Conservation (phyloP, 1,139 yeast genomes). For the Nakaseomyces glabratus region DNA sequence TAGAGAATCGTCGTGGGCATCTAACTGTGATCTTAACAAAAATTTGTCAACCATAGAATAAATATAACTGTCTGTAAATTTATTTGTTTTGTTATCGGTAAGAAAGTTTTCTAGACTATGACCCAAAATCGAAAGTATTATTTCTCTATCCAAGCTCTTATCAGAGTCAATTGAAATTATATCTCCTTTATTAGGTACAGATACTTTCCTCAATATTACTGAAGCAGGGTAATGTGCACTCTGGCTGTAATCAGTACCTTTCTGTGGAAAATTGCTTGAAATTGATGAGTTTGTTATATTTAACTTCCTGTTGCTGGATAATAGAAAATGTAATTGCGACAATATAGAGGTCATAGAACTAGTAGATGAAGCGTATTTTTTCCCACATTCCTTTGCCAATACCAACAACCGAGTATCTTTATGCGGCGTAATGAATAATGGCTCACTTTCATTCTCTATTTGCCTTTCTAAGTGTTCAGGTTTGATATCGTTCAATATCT, state of each 20-base stretch:
- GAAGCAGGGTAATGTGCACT: conserved; percentile 38
- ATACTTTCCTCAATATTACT: conserved; percentile 35
- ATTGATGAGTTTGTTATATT: conserved; percentile 34
- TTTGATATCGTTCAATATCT: conserved; percentile 48
- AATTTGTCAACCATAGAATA: conserved; percentile 63
- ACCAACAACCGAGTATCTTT: conserved; percentile 46
- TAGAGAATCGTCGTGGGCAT: conserved; percentile 63
- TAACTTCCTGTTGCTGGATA: conserved; percentile 54
- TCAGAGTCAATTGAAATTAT: conserved; percentile 66
- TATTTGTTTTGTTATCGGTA: conserved; percentile 36
- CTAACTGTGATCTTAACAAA: conserved; percentile 82
- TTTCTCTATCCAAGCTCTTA: conserved; percentile 57
- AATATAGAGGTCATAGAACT: conserved; percentile 77
- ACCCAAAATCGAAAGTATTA: conserved; percentile 69
- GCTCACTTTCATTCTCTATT: conserved; percentile 13
- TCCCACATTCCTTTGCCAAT: conserved; percentile 38
- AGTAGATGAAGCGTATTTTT: conserved; percentile 67
- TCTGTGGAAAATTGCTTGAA: conserved; percentile 36
- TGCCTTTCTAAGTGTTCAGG: conserved; percentile 14
- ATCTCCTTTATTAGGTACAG: conserved; percentile 16
- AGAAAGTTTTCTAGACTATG: conserved; percentile 66
- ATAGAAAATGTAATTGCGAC: conserved; percentile 59
- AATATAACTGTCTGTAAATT: conserved; percentile 42
- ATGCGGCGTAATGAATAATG: conserved; percentile 57
- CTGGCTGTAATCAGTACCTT: conserved; percentile 27